A percentile compares a stretch with the other conserved stretches of the same genome.
phyloP scores from a whole-genome alignment of 345 rosid genomes.

The Aquilaria sinensis region DNA sequence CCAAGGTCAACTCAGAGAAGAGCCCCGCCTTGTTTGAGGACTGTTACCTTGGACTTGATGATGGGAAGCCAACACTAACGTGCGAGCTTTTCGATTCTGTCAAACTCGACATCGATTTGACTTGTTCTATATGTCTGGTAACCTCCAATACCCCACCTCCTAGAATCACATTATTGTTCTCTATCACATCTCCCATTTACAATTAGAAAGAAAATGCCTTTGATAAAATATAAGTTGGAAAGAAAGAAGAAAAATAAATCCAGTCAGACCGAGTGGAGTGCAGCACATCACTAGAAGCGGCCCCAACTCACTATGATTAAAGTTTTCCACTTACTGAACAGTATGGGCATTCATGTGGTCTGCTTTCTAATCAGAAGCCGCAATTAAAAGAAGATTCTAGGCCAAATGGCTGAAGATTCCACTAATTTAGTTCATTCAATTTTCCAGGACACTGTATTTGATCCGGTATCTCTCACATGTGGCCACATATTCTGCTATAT shows the following conservation, averaged over 20 bases:
- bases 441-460: conserved; percentile 77
- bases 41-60: conserved; percentile 48
- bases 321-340: no score
- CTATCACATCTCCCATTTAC: no score
- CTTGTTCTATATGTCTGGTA: conserved; percentile 96
- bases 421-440: neutral
- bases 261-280: no score
- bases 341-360: no score
- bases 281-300: no score
- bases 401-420: neutral
- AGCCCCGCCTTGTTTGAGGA: conserved; percentile 55
- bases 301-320: no score
- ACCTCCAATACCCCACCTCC: conserved; percentile 17
- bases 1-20: conserved; percentile 33
- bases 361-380: no score
- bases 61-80: conserved; percentile 71
- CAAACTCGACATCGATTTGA: conserved; percentile 76
- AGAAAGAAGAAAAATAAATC: no score
- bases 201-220: no score
- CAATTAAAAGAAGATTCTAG: neutral
- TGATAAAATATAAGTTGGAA: no score
- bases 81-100: conserved; percentile 73
- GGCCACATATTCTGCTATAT: conserved; percentile 93
- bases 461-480: conserved; percentile 78
- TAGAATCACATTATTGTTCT: neutral